Percentiles rank a stretch among this genome's conserved stretches.
Evolutionary conservation across 2,329 filamentous ascomycete species (phyloP).

Genomic region (Cryphonectria japonica): DNA sequence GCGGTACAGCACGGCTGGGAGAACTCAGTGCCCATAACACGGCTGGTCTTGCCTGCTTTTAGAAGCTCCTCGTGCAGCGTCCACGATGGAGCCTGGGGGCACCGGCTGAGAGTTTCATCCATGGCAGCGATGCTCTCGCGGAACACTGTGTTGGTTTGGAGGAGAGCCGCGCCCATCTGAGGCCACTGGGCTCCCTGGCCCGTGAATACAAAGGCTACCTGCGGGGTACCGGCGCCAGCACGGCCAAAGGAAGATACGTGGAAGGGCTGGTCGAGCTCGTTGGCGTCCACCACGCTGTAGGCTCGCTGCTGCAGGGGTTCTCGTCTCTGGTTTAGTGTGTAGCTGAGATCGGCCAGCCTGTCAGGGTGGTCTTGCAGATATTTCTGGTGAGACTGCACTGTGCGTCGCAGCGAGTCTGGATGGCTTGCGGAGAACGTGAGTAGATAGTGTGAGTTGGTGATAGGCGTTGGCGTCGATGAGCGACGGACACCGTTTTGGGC

Average conservation of each 20-base stretch:
- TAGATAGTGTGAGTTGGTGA: conserved; percentile 4
- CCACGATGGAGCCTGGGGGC: not conserved
- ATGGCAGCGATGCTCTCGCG: not conserved
- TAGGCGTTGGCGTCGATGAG: not conserved
- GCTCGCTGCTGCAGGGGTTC: not conserved
- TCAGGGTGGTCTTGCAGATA: conserved; percentile 3
- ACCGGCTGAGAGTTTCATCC: not conserved
- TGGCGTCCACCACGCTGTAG: not conserved
- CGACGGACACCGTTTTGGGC: not conserved
- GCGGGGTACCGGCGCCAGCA: not conserved
- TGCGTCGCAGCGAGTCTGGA: conserved; percentile 1
- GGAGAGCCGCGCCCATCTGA: conserved; percentile 35
- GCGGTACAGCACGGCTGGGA: conserved; percentile 41
- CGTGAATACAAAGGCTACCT: conserved; percentile 25
- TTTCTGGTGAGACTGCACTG: not conserved
- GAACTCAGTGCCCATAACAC: conserved; percentile 34
- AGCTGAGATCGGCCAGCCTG: conserved; percentile 12
- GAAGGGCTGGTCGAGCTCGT: not conserved
- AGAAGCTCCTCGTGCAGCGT: conserved; percentile 32
- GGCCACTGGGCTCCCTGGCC: conserved; percentile 37
- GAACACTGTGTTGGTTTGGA: conserved; percentile 33
- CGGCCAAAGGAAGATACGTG: not conserved
- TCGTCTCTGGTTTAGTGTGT: conserved; percentile 4
- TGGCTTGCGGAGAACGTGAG: conserved; percentile 19
- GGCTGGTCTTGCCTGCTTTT: conserved; percentile 23